Base-by-base conservation (phyloP, 345 rosid genomes). In the Eucalyptus marginata region DNA sequence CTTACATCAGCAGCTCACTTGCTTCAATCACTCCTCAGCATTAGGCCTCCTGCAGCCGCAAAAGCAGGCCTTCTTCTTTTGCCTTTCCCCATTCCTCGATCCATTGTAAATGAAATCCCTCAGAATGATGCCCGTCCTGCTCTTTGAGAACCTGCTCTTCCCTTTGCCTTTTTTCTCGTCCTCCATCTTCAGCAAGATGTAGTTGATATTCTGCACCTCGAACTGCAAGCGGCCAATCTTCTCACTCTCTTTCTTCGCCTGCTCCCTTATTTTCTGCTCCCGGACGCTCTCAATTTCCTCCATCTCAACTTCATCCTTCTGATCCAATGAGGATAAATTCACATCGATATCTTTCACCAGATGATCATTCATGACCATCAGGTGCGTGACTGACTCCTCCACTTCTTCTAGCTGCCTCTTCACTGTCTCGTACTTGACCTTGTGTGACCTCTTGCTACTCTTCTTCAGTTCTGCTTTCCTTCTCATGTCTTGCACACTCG, bases 131-230 rank as follows among this genome's bases (percentile, higher is more conserved):
- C 95, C 97, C 1, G 96, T 92, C 88, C 89, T 93, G 86, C 92
- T 92, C 88, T 90, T 95, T 0, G 94, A 91, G 90, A 94, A 92
- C 89, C 88, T 90, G 87, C 89, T 71, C 88, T 92, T 96, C 87
- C 92, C 95, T 89, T 90, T 93, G 89, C 66, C 50, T 24, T 94
- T 96, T 89, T 89, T 93, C 90, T 95, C 96, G 16, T 92, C 97
- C 88, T 97, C 98, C 40, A 96, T 94, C 94, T 95, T 95, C 90
- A 94, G 92, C 91, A 97, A 87, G 86, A 95, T 83, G 89, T 92
- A 91, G 89, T 95, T 96, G 49, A 96, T 88, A 91, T 92, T 94
- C 92, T 96, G 97, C 94, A 97, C 94, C 90, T 96, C 97, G 87
- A 95, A 90, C 92, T 93, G 95, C 95, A 96, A 51, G 88, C 93